These are phyloP conservation scores for Taiozyma onychis DNA, from an alignment of 1,139 yeast genomes.

Conservation along the genomic window DNA sequence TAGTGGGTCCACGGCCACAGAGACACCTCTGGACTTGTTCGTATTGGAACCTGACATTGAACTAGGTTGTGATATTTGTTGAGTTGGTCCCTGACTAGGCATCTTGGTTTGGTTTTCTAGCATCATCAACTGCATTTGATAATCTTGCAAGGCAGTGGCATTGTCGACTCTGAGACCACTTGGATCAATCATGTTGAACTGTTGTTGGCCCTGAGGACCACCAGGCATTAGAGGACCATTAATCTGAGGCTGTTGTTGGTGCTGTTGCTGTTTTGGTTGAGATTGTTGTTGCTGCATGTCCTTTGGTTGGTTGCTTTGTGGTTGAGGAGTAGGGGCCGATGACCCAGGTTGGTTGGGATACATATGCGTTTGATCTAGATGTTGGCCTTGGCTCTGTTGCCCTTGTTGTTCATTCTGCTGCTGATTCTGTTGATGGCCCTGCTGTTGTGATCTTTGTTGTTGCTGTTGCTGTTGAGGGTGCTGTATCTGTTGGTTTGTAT, in stretches of 20 bases:
- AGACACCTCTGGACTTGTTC: slow-evolving; percentile 13
- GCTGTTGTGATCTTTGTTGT: slow-evolving; percentile 7
- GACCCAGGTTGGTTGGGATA: neutral
- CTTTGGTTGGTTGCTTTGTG: neutral
- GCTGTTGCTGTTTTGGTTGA: slow-evolving; percentile 1
- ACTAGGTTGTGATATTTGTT: neutral
- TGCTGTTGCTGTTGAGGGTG: slow-evolving; percentile 9
- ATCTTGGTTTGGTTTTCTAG: slow-evolving; percentile 21
- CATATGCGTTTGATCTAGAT: neutral
- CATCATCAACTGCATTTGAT: slow-evolving; percentile 24
- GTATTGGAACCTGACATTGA: neutral
- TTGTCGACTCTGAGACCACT: slow-evolving; percentile 12
- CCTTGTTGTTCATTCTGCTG: slow-evolving; percentile 10
- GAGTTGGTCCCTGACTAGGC: slow-evolving; percentile 1
- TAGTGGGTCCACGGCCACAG: slow-evolving; percentile 21
- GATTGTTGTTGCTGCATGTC: neutral
- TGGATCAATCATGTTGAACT: slow-evolving; percentile 6
- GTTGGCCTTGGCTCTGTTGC: slow-evolving; percentile 1
- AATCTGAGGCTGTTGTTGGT: slow-evolving; percentile 7
- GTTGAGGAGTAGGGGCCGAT: neutral
- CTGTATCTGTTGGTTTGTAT: slow-evolving; percentile 15
- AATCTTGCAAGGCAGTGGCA: slow-evolving; percentile 20
- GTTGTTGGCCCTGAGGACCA: slow-evolving; percentile 4
- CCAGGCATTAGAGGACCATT: slow-evolving; percentile 3
- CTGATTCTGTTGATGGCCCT: slow-evolving; percentile 11